Evolutionary conservation across 2,329 filamentous ascomycete genomes (phyloP).

Genomic region (Penicillium paneum): DNA sequence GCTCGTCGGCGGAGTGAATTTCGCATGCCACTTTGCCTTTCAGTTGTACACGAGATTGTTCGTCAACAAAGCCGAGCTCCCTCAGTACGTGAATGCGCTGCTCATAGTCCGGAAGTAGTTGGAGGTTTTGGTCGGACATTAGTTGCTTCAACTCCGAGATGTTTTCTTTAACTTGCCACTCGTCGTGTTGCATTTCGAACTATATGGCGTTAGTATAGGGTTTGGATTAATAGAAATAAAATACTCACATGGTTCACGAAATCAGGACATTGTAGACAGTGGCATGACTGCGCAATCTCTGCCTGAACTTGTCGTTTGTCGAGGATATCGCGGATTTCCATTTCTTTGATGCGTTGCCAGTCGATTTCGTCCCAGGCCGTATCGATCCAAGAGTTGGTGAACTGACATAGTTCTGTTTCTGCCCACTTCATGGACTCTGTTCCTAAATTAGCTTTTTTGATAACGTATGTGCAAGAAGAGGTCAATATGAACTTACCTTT

Average conservation of each 20-base stretch:
- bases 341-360: conserved; percentile 74
- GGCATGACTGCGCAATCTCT: conserved; percentile 59
- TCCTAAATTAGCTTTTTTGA: conserved; percentile 11
- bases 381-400: conserved; percentile 71
- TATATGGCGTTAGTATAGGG: conserved; percentile 34
- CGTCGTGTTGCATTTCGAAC: conserved; percentile 94
- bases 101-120: conserved; percentile 93
- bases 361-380: conserved; percentile 81
- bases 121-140: conserved; percentile 94
- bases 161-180: conserved; percentile 94
- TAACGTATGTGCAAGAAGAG: background rate
- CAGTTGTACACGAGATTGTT: conserved; percentile 79
- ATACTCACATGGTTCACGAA: conserved; percentile 82
- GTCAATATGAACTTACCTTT: conserved; percentile 40
- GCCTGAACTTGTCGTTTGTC: conserved; percentile 66
- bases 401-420: conserved; percentile 64
- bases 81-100: conserved; percentile 89
- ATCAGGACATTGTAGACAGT: conserved; percentile 66
- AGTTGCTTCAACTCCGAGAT: conserved; percentile 82
- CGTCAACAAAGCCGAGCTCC: conserved; percentile 88
- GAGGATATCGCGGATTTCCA: conserved; percentile 75
- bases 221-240: background rate
- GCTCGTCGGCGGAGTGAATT: conserved; percentile 93
- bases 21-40: conserved; percentile 99
- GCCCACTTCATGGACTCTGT: conserved; percentile 56